Base-by-base conservation (phyloP, 2,329 filamentous ascomycete species). In the Aureobasidium sp. region DNA sequence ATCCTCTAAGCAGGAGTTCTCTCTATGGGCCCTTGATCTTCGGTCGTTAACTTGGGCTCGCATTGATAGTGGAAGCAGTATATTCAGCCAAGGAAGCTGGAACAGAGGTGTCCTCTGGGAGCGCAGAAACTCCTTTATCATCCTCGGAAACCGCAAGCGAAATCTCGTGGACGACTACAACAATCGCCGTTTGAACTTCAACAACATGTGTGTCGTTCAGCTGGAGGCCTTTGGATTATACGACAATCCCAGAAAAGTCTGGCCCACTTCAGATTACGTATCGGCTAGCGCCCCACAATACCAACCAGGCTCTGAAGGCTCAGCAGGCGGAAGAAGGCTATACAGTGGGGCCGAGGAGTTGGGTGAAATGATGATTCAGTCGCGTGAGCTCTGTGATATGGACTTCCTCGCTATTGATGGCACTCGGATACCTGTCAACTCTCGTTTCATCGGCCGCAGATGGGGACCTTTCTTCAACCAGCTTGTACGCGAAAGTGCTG, bases 401-500 rank as follows among this genome's bases (percentile, higher is more conserved):
- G 94, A 97, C 70, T 90, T 99, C 63, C 81, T 97, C 31, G 94
- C 93, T 58, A 87, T 96, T 45, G 89, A 89, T 22, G 93, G 93
- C 25, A 93, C 97, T 72, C 85, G 92, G 20, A 91, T 97, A 67
- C 91, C 94, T 0, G 89, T 97, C 67, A 99, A 96, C 74, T 97
- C 94, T 7, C 86, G 91, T 62, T 84, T 99, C 17, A 82, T 97
- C 17, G 88, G 89, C 11, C 84, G 91, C 31, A 82, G 94, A 71
- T 99, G 94, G 94, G 94, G 94, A 0, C 91, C 91, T 0, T 97
- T 96, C 72, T 97, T 99, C 76, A 91, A 96, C 62, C 90, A 96
- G 71, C 82, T 99, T 1, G 80, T 97, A 11, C 85, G 89, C 31
- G 92, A 97, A 74, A 81, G 82, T 5, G 86, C 89, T 2, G 81